phyloP scores from a whole-genome alignment of 805 yeast genomes.

The Maudiozyma turicensis region DNA sequence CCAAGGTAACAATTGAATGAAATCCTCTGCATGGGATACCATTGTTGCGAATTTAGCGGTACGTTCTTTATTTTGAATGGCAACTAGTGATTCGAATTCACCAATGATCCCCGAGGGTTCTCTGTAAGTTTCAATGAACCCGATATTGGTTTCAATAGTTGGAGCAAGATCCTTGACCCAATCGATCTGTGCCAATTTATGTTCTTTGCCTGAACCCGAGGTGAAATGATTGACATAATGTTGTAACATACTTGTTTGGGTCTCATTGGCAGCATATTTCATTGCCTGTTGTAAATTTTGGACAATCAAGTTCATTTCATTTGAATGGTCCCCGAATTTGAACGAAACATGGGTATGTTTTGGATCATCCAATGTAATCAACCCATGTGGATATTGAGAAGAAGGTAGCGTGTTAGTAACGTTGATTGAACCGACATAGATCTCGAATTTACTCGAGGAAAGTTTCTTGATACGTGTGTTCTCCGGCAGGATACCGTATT shows the following conservation, averaged over 20 bases:
- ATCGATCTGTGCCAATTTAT: slow-evolving; percentile 69
- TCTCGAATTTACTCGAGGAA: slow-evolving; percentile 38
- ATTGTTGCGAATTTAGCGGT: slow-evolving; percentile 68
- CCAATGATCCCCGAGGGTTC: slow-evolving; percentile 90
- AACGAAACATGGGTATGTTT: slow-evolving; percentile 39
- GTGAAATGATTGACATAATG: slow-evolving; percentile 59
- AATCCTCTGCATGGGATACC: slow-evolving; percentile 56
- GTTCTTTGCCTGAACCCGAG: slow-evolving; percentile 79
- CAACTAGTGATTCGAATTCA: slow-evolving; percentile 88
- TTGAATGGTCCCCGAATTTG: slow-evolving; percentile 68
- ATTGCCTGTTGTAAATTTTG: slow-evolving; percentile 47
- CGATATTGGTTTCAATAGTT: slow-evolving; percentile 67
- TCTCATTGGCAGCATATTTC: slow-evolving; percentile 60
- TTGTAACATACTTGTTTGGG: slow-evolving; percentile 55
- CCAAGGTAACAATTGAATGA: slow-evolving; percentile 72
- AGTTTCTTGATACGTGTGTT: slow-evolving; percentile 66
- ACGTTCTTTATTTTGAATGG: slow-evolving; percentile 81
- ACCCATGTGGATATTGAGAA: slow-evolving; percentile 39
- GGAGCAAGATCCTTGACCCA: slow-evolving; percentile 90
- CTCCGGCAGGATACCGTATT: slow-evolving; percentile 42
- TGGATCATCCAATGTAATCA: slow-evolving; percentile 27
- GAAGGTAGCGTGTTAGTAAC: slow-evolving; percentile 35
- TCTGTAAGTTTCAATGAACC: slow-evolving; percentile 87
- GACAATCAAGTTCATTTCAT: slow-evolving; percentile 54
- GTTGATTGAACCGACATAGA: slow-evolving; percentile 60